These are phyloP conservation scores for Mortierella claussenii DNA, from an alignment of 192 early-diverging fungal species.

Conservation along the genomic window DNA sequence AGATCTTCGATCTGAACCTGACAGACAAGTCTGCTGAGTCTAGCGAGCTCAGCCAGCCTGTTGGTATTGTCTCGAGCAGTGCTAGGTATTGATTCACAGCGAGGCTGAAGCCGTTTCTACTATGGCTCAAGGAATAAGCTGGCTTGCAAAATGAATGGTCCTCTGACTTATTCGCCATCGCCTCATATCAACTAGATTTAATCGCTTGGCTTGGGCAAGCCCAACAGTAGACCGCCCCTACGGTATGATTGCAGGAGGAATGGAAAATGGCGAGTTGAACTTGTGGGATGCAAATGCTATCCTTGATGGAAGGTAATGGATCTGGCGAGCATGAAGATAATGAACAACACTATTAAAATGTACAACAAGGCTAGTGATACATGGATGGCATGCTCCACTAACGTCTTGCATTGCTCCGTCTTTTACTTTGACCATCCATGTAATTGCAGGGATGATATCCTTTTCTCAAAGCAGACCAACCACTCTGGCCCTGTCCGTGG, in stretches of 20 bases:
- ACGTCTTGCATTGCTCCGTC: background rate
- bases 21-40: conserved; percentile 46
- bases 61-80: conserved; percentile 64
- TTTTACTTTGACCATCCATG: background rate
- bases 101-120: background rate
- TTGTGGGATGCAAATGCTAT: conserved; percentile 88
- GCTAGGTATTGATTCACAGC: conserved; percentile 67
- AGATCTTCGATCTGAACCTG: conserved; percentile 83
- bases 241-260: conserved; percentile 91
- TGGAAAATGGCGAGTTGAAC: conserved; percentile 93
- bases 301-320: conserved; percentile 64
- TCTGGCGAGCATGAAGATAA: background rate
- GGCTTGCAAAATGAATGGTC: too few species aligned
- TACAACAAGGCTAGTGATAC: too few species aligned
- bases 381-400: background rate
- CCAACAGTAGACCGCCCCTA: conserved; percentile 58
- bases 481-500: conserved; percentile 93
- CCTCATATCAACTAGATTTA: conserved; percentile 70
- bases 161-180: too few species aligned
- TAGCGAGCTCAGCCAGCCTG: conserved; percentile 55
- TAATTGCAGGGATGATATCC: conserved; percentile 55
- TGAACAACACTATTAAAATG: background rate
- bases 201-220: conserved; percentile 88
- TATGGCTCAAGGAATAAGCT: too few species aligned
- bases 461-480: conserved; percentile 74